These are phyloP conservation scores for Colletotrichum brevisporum DNA, from an alignment of 2,329 filamentous ascomycete species.

Conservation along the genomic window DNA sequence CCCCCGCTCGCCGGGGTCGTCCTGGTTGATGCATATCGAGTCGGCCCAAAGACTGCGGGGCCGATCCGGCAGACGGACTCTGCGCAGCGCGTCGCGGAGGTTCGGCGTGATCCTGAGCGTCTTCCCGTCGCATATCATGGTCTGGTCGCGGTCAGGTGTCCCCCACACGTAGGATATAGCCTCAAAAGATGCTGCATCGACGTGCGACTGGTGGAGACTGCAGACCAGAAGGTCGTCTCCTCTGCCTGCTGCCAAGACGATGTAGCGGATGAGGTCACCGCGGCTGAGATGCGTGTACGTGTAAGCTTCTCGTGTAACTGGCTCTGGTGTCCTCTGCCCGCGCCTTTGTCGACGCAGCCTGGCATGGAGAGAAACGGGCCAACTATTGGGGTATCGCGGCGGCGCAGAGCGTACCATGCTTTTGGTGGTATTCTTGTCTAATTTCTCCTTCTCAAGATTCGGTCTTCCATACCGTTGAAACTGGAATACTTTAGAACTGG, in stretches of 20 bases:
- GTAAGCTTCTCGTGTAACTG: conserved; percentile 24
- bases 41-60: conserved; percentile 53
- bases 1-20: conserved; percentile 51
- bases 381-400: too few species aligned
- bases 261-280: conserved; percentile 48
- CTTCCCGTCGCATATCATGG: conserved; percentile 45
- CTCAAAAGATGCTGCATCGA: conserved; percentile 47
- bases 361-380: too few species aligned
- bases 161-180: conserved; percentile 55
- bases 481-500: too few species aligned
- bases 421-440: too few species aligned
- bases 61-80: conserved; percentile 45
- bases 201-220: conserved; percentile 44
- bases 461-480: too few species aligned
- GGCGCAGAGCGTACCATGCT: too few species aligned
- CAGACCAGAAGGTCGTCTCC: conserved; percentile 47
- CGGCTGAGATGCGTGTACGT: conserved; percentile 44
- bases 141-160: conserved; percentile 41
- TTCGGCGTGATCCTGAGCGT: conserved; percentile 48
- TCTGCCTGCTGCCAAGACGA: conserved; percentile 49
- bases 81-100: conserved; percentile 49
- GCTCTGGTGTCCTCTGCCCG: neutral
- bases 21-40: conserved; percentile 57
- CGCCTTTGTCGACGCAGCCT: neutral
- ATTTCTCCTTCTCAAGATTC: too few species aligned